phyloP scores from a whole-genome alignment of 2,329 filamentous ascomycete species.

The Paraphoma chrysanthemicola region DNA sequence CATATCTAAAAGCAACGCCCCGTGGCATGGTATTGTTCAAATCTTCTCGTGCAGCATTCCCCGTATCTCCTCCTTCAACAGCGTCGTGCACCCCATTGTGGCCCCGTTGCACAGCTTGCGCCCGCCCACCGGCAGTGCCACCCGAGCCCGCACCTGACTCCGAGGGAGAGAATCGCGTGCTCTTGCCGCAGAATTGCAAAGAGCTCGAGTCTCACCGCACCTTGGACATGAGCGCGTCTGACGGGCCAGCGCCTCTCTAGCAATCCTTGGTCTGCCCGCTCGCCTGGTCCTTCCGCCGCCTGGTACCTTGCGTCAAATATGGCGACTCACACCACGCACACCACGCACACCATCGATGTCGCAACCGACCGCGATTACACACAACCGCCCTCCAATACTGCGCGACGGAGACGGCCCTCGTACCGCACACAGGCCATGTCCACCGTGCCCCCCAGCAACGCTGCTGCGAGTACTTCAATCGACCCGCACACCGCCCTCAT shows the following conservation, averaged over 20 bases:
- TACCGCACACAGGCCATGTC: slow-evolving; percentile 31
- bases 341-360: slow-evolving; percentile 22
- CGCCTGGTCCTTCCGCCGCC: background rate
- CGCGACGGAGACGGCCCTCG: slow-evolving; percentile 34
- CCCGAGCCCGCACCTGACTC: background rate
- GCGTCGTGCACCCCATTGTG: background rate
- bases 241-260: slow-evolving; percentile 1
- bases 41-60: background rate
- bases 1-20: background rate
- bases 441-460: slow-evolving; percentile 7
- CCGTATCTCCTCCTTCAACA: background rate
- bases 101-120: background rate
- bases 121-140: background rate
- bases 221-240: background rate
- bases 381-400: slow-evolving; percentile 30
- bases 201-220: slow-evolving; percentile 4
- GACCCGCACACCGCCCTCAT: slow-evolving; percentile 44
- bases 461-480: slow-evolving; percentile 13
- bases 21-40: background rate
- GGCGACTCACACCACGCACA: slow-evolving; percentile 4
- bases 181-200: slow-evolving; percentile 1
- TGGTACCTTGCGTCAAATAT: background rate
- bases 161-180: background rate
- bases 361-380: background rate
- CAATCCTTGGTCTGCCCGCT: background rate